These are phyloP conservation scores for Chrysochromulina tobinii DNA, from an alignment of 78 protist genomes.

Conservation along the genomic window DNA sequence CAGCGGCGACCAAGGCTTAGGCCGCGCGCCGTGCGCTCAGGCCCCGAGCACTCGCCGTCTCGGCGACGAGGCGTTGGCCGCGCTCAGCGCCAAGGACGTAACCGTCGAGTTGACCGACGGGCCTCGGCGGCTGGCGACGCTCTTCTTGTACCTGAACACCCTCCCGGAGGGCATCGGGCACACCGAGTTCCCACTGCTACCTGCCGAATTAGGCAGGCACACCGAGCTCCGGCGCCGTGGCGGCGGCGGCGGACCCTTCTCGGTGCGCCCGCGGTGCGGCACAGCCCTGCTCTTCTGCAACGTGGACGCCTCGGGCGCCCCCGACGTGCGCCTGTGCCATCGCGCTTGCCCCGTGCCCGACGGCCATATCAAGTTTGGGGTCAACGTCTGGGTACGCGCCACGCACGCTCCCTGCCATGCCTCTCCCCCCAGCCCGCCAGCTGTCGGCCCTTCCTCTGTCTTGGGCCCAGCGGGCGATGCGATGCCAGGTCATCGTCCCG, in stretches of 20 bases:
- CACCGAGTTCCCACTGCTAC: neutral
- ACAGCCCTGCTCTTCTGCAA: neutral
- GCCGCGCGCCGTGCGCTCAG: too few species aligned
- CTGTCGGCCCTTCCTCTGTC: too few species aligned
- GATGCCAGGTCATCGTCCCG: too few species aligned
- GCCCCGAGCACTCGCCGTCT: too few species aligned
- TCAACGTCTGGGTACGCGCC: neutral
- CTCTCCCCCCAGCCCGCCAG: too few species aligned
- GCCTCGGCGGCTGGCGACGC: neutral
- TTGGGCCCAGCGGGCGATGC: too few species aligned
- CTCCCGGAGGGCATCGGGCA: neutral
- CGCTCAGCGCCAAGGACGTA: neutral
- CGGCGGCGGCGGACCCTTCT: neutral
- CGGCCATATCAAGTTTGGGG: neutral
- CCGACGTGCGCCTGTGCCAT: neutral
- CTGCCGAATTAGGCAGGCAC: too few species aligned
- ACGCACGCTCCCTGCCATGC: too few species aligned
- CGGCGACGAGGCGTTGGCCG: too few species aligned
- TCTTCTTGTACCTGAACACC: constrained; percentile 13
- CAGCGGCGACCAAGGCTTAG: too few species aligned
- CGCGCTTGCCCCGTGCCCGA: neutral
- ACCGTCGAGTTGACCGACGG: neutral
- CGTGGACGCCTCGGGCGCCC: neutral
- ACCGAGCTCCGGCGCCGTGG: too few species aligned
- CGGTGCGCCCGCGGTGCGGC: neutral